A percentile compares a stretch with the other conserved stretches of the same genome.
These are phyloP conservation scores for Vicia villosa DNA, from an alignment of 306 rosid species.

Conservation along the genomic window DNA sequence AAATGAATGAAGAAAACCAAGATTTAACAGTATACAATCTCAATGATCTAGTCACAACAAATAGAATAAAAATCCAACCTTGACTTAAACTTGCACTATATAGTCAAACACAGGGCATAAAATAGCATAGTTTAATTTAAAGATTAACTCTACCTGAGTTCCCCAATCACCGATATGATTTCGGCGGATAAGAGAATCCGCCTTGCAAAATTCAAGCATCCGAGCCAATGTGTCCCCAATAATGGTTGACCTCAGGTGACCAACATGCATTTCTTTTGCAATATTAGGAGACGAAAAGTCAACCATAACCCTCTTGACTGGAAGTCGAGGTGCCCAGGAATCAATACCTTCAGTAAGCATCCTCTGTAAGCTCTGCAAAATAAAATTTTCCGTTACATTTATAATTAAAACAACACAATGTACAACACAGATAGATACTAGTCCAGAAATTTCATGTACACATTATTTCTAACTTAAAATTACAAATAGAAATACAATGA, in stretches of 20 bases:
- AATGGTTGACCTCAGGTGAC: conserved; percentile 83
- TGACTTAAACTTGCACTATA: neutral
- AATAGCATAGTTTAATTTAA: neutral
- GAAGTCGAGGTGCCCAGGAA: conserved; percentile 73
- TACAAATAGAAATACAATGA: neutral
- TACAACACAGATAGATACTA: neutral
- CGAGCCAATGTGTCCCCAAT: conserved; percentile 88
- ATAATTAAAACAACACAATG: neutral
- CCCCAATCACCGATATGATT: conserved; percentile 98
- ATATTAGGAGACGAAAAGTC: conserved; percentile 89
- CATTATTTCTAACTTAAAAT: conserved; percentile 10
- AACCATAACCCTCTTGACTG: conserved; percentile 64
- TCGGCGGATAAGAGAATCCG: conserved; percentile 62
- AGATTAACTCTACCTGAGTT: conserved; percentile 64
- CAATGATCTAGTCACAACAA: conserved; percentile 20
- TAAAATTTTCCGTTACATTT: conserved; percentile 2
- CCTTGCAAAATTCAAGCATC: conserved; percentile 81
- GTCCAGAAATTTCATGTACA: neutral
- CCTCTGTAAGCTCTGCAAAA: conserved; percentile 61
- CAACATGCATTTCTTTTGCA: conserved; percentile 94
- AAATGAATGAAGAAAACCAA: neutral
- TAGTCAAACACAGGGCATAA: neutral
- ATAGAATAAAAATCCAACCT: neutral
- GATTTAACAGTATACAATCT: neutral
- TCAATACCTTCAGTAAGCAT: conserved; percentile 71